These are phyloP conservation scores for Pisolithus microcarpus DNA, from an alignment of 768 basidiomycete species.

Conservation along the genomic window DNA sequence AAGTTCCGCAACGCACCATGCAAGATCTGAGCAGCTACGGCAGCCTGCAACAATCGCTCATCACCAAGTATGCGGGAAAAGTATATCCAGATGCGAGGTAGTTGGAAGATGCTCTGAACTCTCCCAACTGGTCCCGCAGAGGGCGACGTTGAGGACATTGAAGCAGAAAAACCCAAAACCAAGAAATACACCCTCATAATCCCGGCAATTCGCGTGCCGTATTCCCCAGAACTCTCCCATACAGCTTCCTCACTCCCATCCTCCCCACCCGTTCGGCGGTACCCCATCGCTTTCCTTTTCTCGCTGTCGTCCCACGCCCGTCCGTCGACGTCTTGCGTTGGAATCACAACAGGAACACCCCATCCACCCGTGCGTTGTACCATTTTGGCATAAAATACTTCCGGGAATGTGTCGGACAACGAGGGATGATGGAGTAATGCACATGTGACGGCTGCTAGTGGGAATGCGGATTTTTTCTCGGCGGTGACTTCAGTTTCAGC, in stretches of 20 bases:
- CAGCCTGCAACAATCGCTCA: conserved; percentile 42
- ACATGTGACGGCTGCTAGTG: conserved; percentile 60
- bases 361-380: conserved; percentile 86
- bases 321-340: conserved; percentile 44
- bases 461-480: conserved; percentile 76
- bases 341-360: conserved; percentile 65
- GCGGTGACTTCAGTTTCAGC: conserved; percentile 92
- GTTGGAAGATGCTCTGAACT: conserved; percentile 40
- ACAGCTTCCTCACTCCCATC: conserved; percentile 17
- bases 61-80: conserved; percentile 56
- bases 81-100: conserved; percentile 66
- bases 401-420: conserved; percentile 47
- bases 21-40: conserved; percentile 61
- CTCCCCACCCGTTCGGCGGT: conserved; percentile 30
- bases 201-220: conserved; percentile 62
- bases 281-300: conserved; percentile 50
- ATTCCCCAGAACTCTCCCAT: conserved; percentile 55
- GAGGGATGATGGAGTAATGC: background rate
- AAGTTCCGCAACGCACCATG: conserved; percentile 42
- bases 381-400: conserved; percentile 78
- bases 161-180: conserved; percentile 40
- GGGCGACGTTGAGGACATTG: conserved; percentile 34
- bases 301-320: conserved; percentile 37
- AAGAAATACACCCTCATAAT: conserved; percentile 84
- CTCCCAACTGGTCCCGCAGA: background rate